Percentiles rank a stretch among this genome's conserved stretches.
Conservation (phyloP, 2,329 filamentous ascomycete species). For the Exophiala phaeomuriformis region DNA sequence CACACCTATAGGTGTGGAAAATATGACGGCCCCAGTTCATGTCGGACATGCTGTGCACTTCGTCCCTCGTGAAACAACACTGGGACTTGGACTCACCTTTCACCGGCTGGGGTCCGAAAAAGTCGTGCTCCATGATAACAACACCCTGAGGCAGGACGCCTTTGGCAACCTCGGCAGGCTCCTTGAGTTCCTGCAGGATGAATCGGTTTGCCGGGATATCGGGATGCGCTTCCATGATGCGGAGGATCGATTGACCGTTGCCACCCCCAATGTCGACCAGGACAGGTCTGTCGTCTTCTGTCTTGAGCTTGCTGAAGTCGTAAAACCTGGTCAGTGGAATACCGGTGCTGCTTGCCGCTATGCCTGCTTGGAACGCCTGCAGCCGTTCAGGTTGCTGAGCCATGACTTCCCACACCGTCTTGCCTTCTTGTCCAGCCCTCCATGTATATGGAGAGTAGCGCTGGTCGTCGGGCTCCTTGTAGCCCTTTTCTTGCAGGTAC, state of each 20-base stretch:
- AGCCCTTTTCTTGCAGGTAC: conserved; percentile 11
- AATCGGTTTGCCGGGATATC: conserved; percentile 5
- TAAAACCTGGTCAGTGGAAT: conserved; percentile 17
- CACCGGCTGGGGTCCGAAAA: conserved; percentile 21
- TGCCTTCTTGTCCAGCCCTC: conserved; percentile 25
- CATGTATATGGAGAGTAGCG: conserved; percentile 28
- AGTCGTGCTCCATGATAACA: conserved; percentile 19
- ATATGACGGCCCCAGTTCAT: neutral
- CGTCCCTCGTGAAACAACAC: neutral
- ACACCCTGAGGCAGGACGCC: conserved; percentile 19
- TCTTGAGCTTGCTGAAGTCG: conserved; percentile 9
- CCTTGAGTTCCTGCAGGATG: conserved; percentile 18
- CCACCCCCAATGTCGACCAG: conserved; percentile 24
- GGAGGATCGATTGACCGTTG: conserved; percentile 17
- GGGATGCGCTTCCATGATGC: conserved; percentile 15
- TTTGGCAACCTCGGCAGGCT: conserved; percentile 7
- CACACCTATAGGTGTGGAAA: neutral
- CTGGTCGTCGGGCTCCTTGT: conserved; percentile 12
- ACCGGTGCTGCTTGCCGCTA: conserved; percentile 14
- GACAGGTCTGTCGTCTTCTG: conserved; percentile 9
- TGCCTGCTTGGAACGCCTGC: conserved; percentile 29
- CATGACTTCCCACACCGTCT: conserved; percentile 29
- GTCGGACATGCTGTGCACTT: no score
- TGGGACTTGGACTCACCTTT: conserved; percentile 7
- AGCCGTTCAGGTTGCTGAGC: conserved; percentile 26